Evolutionary conservation across 2,329 filamentous ascomycete genomes (phyloP).

Genomic region (Ophiostoma tasmaniense): DNA sequence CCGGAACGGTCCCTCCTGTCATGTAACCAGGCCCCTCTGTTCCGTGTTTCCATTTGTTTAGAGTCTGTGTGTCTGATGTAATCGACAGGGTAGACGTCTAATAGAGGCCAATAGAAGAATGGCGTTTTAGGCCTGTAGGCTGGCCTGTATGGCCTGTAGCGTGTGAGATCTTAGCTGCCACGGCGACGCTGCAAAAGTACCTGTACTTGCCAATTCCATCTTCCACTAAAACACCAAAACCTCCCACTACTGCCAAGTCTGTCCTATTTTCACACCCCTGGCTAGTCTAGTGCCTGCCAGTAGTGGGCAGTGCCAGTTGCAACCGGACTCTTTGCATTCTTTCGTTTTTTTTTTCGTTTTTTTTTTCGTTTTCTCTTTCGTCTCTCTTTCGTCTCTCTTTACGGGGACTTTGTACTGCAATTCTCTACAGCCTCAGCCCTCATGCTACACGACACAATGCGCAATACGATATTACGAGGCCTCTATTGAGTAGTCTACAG

Average conservation of each 20-base stretch:
- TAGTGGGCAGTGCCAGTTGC: background rate
- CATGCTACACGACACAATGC: background rate
- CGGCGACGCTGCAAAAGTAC: background rate
- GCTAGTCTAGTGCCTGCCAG: too few species aligned
- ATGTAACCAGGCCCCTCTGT: background rate
- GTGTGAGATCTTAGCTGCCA: background rate
- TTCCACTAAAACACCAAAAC: too few species aligned
- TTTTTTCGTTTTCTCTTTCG: background rate
- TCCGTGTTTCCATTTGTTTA: conserved; percentile 3
- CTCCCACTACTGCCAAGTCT: background rate
- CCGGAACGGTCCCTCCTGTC: background rate
- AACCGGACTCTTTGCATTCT: background rate
- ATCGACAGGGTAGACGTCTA: background rate
- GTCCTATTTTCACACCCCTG: background rate
- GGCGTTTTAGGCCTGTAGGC: background rate
- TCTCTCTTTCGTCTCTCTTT: too few species aligned
- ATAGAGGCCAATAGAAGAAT: too few species aligned
- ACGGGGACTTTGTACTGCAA: too few species aligned
- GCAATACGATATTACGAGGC: background rate
- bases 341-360: background rate
- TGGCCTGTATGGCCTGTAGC: background rate
- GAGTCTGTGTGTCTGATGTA: conserved; percentile 3
- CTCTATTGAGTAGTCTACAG: too few species aligned
- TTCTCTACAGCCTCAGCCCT: too few species aligned
- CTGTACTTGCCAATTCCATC: background rate